Evolutionary conservation across 2,329 filamentous ascomycete species (phyloP).

Genomic region (Aureobasidium musti): DNA sequence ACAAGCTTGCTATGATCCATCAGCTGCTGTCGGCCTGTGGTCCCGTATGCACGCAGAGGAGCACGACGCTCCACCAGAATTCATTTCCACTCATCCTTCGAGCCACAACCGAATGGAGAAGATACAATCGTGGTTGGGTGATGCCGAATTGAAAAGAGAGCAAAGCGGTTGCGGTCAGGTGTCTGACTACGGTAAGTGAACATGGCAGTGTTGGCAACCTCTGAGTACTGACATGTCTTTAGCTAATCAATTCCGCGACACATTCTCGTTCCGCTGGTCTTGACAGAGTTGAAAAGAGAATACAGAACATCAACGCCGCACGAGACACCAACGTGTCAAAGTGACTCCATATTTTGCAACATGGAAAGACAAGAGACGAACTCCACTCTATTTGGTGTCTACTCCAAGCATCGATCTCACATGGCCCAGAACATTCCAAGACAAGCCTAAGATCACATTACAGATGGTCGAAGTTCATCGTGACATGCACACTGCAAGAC

Average conservation of each 20-base stretch:
- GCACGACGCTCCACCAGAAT: conserved; percentile 62
- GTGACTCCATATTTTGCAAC: neutral
- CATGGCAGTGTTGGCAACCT: neutral
- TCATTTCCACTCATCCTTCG: conserved; percentile 75
- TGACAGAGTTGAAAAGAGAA: neutral
- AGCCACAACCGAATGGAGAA: conserved; percentile 65
- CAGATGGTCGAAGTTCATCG: neutral
- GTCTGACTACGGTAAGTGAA: conserved; percentile 29
- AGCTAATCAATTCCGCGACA: conserved; percentile 22
- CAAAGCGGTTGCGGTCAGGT: conserved; percentile 29
- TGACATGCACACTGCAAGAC: neutral
- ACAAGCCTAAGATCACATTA: neutral
- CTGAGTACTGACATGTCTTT: neutral
- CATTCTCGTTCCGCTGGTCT: neutral
- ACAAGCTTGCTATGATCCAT: conserved; percentile 73
- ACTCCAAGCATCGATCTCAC: neutral
- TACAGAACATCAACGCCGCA: neutral
- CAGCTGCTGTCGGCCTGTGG: conserved; percentile 65
- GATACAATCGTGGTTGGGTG: conserved; percentile 60
- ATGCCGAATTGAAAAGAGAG: conserved; percentile 45
- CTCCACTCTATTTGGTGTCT: neutral
- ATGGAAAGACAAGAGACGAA: neutral
- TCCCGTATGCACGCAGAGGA: conserved; percentile 59
- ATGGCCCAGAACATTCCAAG: neutral
- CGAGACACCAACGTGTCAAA: neutral